A percentile compares a stretch with the other conserved stretches of the same genome.
Conservation (phyloP, 495 filamentous ascomycete species). For the Acidiella bohemica region DNA sequence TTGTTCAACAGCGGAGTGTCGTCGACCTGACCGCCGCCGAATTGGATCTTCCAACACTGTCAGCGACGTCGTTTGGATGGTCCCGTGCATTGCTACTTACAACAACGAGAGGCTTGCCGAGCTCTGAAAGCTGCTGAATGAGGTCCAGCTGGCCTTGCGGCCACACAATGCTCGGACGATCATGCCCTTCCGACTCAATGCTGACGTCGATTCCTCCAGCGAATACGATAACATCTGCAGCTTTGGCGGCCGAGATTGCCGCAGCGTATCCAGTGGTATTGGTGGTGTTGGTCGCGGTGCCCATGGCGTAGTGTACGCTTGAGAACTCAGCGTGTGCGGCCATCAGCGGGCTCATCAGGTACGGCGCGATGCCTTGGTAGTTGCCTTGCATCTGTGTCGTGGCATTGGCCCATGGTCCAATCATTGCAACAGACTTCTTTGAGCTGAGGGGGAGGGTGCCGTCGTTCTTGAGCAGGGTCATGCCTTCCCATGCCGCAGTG, state of each 20-base stretch:
- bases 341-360: slow-evolving; percentile 36
- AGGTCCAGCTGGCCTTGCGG: slow-evolving; percentile 43
- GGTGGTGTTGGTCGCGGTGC: slow-evolving; percentile 31
- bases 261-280: slow-evolving; percentile 30
- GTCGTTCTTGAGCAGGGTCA: slow-evolving; percentile 46
- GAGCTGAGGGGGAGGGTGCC: slow-evolving; percentile 34
- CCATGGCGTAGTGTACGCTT: slow-evolving; percentile 33
- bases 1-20: slow-evolving; percentile 19
- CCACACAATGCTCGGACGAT: slow-evolving; percentile 43
- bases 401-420: slow-evolving; percentile 43
- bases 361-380: slow-evolving; percentile 40
- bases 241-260: slow-evolving; percentile 34
- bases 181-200: slow-evolving; percentile 38
- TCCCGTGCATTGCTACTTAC: no score
- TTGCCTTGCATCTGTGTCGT: slow-evolving; percentile 45
- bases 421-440: slow-evolving; percentile 33
- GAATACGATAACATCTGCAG: slow-evolving; percentile 40
- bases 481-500: slow-evolving; percentile 40
- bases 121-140: slow-evolving; percentile 35
- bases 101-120: slow-evolving; percentile 43
- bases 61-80: no score
- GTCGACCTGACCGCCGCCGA: slow-evolving; percentile 32
- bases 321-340: slow-evolving; percentile 31
- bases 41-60: no score
- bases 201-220: slow-evolving; percentile 41